Percentiles rank a stretch among this genome's conserved stretches.
phyloP scores from a whole-genome alignment of 1,284 basidiomycete species.

The Pseudomicrostroma phylloplanum region DNA sequence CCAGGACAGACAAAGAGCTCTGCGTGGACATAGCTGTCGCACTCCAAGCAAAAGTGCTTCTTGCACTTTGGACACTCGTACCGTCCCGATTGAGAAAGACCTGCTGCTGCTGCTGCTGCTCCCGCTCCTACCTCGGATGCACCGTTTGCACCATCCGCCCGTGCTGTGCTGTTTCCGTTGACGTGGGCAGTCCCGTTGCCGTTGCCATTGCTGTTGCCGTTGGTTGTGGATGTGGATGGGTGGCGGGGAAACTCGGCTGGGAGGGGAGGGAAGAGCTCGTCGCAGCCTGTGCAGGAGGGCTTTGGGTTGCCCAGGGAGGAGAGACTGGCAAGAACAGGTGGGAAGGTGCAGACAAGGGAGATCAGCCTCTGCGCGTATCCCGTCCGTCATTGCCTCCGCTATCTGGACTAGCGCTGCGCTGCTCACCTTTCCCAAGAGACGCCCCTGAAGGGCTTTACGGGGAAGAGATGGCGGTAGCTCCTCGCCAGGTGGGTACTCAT shows the following conservation, averaged over 20 bases:
- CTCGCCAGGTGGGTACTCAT: conserved; percentile 92
- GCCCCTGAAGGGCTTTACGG: conserved; percentile 70
- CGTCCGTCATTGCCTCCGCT: neutral
- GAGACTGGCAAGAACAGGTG: too few species aligned
- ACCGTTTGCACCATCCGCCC: neutral
- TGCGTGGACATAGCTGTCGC: conserved; percentile 47
- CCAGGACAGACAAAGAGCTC: conserved; percentile 46
- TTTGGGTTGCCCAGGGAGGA: too few species aligned
- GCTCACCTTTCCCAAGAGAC: conserved; percentile 52
- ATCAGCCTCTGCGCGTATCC: neutral
- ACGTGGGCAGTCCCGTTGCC: neutral
- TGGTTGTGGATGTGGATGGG: neutral
- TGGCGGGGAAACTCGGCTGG: neutral
- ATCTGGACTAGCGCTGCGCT: neutral
- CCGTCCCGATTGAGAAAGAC: conserved; percentile 33
- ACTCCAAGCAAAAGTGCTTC: conserved; percentile 45
- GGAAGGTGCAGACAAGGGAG: too few species aligned
- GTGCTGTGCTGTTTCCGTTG: neutral
- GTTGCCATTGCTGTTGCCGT: neutral
- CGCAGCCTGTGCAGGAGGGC: neutral
- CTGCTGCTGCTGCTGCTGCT: conserved; percentile 21
- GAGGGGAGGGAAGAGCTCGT: conserved; percentile 3
- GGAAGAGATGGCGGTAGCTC: conserved; percentile 89
- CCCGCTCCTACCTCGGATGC: conserved; percentile 13
- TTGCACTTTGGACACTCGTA: conserved; percentile 38